phyloP scores from a whole-genome alignment of 2,329 filamentous ascomycete genomes.

The Aureobasidium sp. region DNA sequence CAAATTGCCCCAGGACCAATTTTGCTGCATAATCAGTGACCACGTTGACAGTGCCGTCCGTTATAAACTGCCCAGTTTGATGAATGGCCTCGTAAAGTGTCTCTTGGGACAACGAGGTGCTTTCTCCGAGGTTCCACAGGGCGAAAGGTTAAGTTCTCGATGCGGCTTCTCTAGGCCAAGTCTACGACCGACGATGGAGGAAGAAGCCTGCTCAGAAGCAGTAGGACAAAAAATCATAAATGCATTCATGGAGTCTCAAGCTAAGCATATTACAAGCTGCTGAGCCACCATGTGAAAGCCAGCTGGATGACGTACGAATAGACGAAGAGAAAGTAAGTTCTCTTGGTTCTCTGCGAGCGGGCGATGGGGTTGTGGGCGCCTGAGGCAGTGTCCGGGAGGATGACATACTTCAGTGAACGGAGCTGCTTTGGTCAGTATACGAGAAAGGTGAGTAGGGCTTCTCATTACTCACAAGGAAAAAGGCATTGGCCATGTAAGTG shows the following conservation, averaged over 20 bases:
- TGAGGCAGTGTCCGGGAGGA: constrained; percentile 66
- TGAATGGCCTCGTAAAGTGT: neutral
- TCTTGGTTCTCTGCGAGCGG: constrained; percentile 73
- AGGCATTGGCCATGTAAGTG: constrained; percentile 86
- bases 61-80: neutral
- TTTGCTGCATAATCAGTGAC: neutral
- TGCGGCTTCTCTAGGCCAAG: neutral
- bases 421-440: constrained; percentile 46
- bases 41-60: neutral
- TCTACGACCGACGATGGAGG: neutral
- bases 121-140: too few species aligned
- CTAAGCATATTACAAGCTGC: constrained; percentile 29
- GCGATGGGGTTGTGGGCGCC: constrained; percentile 59
- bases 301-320: constrained; percentile 95
- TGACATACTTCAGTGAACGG: constrained; percentile 88
- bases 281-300: constrained; percentile 84
- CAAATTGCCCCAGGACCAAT: neutral
- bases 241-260: neutral
- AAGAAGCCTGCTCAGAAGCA: neutral
- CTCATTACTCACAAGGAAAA: constrained; percentile 69
- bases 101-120: neutral
- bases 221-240: neutral
- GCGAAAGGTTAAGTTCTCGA: neutral
- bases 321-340: constrained; percentile 85
- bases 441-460: neutral